phyloP scores from a whole-genome alignment of 2,329 filamentous ascomycete species.

The Dryadomyces quercus-mongolicae region DNA sequence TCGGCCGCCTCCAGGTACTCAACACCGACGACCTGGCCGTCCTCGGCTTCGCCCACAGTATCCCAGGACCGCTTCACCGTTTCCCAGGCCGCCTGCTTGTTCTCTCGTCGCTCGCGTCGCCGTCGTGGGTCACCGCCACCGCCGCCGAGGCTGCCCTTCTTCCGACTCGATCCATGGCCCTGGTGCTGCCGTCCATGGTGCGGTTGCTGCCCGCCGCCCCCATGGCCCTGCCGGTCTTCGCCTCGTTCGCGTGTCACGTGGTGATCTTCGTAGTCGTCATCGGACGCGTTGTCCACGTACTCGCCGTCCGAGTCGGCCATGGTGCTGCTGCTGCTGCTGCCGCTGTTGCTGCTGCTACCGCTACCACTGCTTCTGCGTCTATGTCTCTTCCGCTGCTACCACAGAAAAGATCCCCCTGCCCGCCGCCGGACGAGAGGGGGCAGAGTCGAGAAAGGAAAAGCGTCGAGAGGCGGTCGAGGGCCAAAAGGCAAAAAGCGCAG shows the following conservation, averaged over 20 bases:
- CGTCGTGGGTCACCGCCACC: conserved; percentile 6
- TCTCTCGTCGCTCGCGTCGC: conserved; percentile 13
- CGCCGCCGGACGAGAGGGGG: no score
- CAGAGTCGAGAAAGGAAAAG: no score
- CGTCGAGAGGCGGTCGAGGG: no score
- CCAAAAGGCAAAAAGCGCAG: no score
- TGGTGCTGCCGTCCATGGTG: conserved; percentile 4
- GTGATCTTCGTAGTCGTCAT: conserved; percentile 48
- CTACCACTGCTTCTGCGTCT: no score
- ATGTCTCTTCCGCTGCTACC: no score
- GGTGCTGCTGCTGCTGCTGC: background rate
- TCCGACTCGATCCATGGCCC: conserved; percentile 12
- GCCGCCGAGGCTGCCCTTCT: background rate
- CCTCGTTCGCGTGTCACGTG: conserved; percentile 23
- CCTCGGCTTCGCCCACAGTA: conserved; percentile 62
- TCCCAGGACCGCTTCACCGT: conserved; percentile 59
- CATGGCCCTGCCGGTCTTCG: conserved; percentile 7
- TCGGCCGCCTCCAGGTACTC: conserved; percentile 69
- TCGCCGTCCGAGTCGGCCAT: conserved; percentile 69
- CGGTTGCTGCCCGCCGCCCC: conserved; percentile 7
- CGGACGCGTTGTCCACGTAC: conserved; percentile 52
- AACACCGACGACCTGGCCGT: conserved; percentile 67
- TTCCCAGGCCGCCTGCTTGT: conserved; percentile 46
- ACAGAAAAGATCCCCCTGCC: no score
- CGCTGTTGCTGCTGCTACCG: no score